A percentile compares a stretch with the other conserved stretches of the same genome.
These are phyloP conservation scores for Sparassis latifolia DNA, from an alignment of 1,284 basidiomycete genomes.

Conservation along the genomic window DNA sequence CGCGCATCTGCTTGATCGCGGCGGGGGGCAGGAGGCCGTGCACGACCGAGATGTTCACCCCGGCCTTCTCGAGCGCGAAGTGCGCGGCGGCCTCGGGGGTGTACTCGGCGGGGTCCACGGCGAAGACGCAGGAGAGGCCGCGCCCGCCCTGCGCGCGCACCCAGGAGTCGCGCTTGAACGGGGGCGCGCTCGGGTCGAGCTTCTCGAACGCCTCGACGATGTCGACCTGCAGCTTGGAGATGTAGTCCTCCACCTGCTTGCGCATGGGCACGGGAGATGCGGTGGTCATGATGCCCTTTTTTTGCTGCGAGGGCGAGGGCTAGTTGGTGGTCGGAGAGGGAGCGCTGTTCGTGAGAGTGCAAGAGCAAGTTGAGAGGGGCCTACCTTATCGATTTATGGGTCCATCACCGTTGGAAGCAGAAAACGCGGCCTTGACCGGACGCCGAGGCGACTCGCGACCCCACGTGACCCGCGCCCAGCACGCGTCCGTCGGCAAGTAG, in stretches of 20 bases:
- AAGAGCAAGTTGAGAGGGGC: too few species aligned
- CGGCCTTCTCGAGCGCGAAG: slow-evolving; percentile 89
- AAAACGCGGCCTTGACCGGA: too few species aligned
- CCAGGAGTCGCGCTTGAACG: slow-evolving; percentile 89
- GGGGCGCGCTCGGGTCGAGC: slow-evolving; percentile 66
- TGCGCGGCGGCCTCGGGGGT: slow-evolving; percentile 22
- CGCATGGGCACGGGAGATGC: slow-evolving; percentile 56
- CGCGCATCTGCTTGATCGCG: slow-evolving; percentile 91
- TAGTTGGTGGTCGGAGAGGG: too few species aligned
- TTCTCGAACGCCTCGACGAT: slow-evolving; percentile 80
- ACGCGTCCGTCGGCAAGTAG: too few species aligned
- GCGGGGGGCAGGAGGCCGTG: slow-evolving; percentile 84
- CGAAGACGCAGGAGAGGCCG: slow-evolving; percentile 86
- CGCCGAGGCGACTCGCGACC: too few species aligned
- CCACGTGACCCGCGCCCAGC: too few species aligned
- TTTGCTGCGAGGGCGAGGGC: neutral
- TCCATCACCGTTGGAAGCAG: too few species aligned
- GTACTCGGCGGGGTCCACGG: slow-evolving; percentile 41
- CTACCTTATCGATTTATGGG: too few species aligned
- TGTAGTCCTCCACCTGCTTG: slow-evolving; percentile 73
- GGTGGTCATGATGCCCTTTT: slow-evolving; percentile 9
- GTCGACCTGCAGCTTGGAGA: slow-evolving; percentile 73
- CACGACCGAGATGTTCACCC: slow-evolving; percentile 93
- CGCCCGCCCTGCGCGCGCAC: slow-evolving; percentile 77
- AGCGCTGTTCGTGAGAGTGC: too few species aligned